Base-by-base conservation (phyloP, 1,284 basidiomycete species). In the Cutaneotrichosporon sp. region DNA sequence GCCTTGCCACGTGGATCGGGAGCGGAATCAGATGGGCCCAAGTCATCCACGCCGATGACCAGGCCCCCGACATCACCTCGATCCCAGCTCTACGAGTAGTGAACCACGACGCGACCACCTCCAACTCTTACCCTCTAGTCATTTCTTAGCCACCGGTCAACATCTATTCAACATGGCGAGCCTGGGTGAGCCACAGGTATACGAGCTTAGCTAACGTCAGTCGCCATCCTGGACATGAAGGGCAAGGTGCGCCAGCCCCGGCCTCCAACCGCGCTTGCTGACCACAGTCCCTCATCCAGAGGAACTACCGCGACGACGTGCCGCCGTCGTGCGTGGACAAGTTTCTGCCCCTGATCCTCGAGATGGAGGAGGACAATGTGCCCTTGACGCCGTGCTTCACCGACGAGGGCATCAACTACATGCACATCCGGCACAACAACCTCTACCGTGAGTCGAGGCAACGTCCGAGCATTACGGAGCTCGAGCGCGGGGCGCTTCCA, bases 341-440 rank as follows among this genome's bases (percentile, higher is more conserved):
- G 54, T 99, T 99, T 80, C 84, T 99, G 46, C 97, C 97, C 0
- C 86, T 97, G 42, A 83, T 98, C 45, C 87, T 98, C 56, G 97
- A 99, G 42, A 89, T 98, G 77, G 97, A 99, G 80, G 97, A 99
- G 81, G 97, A 99, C 66, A 91, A 92, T 33, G 89, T 93, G 72
- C 92, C 89, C 74, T 90, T 92, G 38, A 93, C 91, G 14, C 97
- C 97, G 2, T 99, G 95, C 81, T 93, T 99, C 83, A 91, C 94
- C 1, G 88, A 85, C 68, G 90, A 92, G 69, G 93, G 93, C 20
- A 84, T 99, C 81, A 98, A 98, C 81, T 99, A 95, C 81, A 92
- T 98, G 89, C 95, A 98, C 79, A 97, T 99, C 74, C 86, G 95
- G 42, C 95, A 98, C 81, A 97, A 94, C 65, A 99, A 99, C 80